Conservation (phyloP, 2,329 filamentous ascomycete species). For the Colletotrichum sublineola region DNA sequence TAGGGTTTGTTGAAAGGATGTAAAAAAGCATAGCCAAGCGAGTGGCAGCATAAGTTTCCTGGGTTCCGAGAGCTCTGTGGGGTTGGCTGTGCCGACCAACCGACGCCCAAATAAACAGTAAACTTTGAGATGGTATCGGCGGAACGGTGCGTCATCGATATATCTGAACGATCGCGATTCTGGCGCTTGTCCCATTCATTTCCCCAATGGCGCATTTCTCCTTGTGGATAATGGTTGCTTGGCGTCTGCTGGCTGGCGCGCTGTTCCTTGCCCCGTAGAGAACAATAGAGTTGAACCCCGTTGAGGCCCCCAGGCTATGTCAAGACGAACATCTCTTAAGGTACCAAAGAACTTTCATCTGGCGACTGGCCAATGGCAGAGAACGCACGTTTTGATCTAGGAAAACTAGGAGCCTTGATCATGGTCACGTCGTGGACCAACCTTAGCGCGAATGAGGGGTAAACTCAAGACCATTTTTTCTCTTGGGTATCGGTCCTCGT, state of each 20-base stretch:
- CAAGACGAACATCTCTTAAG: conserved; percentile 2
- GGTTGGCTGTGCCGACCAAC: conserved; percentile 32
- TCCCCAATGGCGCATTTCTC: conserved; percentile 22
- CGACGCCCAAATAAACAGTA: not conserved
- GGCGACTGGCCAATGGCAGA: not conserved
- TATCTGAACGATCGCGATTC: conserved; percentile 27
- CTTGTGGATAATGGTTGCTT: not conserved
- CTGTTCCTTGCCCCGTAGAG: not conserved
- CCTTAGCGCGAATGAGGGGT: not conserved
- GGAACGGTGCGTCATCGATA: conserved; percentile 39
- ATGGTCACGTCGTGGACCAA: conserved; percentile 7
- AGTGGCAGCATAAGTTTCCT: conserved; percentile 17
- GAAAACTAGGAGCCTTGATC: not conserved
- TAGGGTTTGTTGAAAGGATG: conserved; percentile 2
- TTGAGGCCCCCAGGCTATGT: conserved; percentile 30
- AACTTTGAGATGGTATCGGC: conserved; percentile 15
- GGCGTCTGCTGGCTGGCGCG: conserved; percentile 12
- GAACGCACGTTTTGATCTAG: not conserved
- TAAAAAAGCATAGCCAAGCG: conserved; percentile 24
- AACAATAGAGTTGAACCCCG: conserved; percentile 4
- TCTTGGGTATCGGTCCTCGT: conserved; percentile 32
- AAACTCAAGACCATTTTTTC: not conserved
- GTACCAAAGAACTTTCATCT: not conserved
- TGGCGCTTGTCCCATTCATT: conserved; percentile 22
- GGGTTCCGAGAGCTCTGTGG: conserved; percentile 22